Conservation (phyloP, 2,329 filamentous ascomycete species). For the Dothiorella sarmentorum region DNA sequence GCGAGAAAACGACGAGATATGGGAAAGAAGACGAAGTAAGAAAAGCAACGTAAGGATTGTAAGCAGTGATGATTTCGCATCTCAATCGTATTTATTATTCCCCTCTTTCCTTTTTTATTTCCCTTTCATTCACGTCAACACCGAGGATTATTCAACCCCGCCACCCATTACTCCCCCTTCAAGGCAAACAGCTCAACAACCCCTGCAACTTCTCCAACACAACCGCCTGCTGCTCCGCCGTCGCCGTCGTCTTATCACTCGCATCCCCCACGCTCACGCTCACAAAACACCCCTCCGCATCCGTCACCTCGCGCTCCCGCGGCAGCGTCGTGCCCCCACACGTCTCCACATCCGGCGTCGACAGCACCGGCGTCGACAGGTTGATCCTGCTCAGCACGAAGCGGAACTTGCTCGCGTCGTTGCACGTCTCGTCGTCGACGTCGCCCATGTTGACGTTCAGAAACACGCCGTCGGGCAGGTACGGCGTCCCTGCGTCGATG, state of each 20-base stretch:
- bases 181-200: slow-evolving; percentile 48
- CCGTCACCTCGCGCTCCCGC: slow-evolving; percentile 54
- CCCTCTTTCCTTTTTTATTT: no score
- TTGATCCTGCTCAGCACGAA: slow-evolving; percentile 64
- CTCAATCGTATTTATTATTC: no score
- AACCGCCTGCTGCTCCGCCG: slow-evolving; percentile 48
- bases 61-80: no score
- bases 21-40: no score
- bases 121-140: no score
- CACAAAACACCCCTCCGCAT: slow-evolving; percentile 55
- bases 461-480: slow-evolving; percentile 58
- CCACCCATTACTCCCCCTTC: no score
- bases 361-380: slow-evolving; percentile 37
- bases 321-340: slow-evolving; percentile 57
- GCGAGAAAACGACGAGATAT: no score
- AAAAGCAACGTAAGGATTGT: no score
- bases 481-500: slow-evolving; percentile 57
- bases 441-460: slow-evolving; percentile 69
- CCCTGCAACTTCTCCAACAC: slow-evolving; percentile 51
- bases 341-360: slow-evolving; percentile 51
- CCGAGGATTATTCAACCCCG: no score
- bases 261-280: slow-evolving; percentile 63
- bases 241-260: slow-evolving; percentile 57
- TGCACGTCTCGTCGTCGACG: slow-evolving; percentile 50
- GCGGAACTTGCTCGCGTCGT: slow-evolving; percentile 52